Percentiles rank a stretch among this genome's conserved stretches.
These are phyloP conservation scores for Deinandra increscens DNA, from an alignment of 129 eudicot genomes.

Conservation along the genomic window DNA sequence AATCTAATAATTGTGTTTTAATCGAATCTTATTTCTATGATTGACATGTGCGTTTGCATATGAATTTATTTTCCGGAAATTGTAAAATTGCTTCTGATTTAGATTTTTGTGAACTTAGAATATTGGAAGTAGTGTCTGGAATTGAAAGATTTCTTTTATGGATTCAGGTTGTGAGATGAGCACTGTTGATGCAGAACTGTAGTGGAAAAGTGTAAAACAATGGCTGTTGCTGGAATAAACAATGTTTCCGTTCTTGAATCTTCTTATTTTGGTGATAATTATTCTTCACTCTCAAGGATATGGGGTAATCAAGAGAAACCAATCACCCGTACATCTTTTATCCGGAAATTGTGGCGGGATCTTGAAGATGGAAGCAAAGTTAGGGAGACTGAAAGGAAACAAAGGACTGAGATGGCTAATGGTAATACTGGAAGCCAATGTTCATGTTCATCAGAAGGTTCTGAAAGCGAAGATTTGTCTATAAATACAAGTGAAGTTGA, in stretches of 20 bases:
- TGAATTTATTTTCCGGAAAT: slow-evolving; percentile 7
- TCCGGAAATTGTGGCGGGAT: slow-evolving; percentile 84
- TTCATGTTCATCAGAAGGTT: slow-evolving; percentile 30
- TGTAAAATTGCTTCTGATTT: slow-evolving; percentile 1
- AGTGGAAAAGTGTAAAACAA: slow-evolving; percentile 24
- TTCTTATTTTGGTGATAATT: slow-evolving; percentile 44
- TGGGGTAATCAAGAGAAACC: slow-evolving; percentile 48
- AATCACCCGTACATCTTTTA: slow-evolving; percentile 56
- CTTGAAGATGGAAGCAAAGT: slow-evolving; percentile 59
- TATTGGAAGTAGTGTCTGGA: not conserved
- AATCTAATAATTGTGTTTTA: not conserved
- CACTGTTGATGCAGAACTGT: slow-evolving; percentile 18
- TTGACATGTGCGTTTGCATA: not conserved
- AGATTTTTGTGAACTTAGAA: not conserved
- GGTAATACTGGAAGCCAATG: slow-evolving; percentile 16
- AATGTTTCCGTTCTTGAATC: slow-evolving; percentile 52
- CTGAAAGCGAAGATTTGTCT: slow-evolving; percentile 29
- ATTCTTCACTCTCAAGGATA: slow-evolving; percentile 40
- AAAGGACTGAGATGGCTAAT: slow-evolving; percentile 22
- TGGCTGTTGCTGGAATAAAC: slow-evolving; percentile 76
- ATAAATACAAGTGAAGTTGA: slow-evolving; percentile 44
- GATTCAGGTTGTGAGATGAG: slow-evolving; percentile 19
- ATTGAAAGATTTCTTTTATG: not conserved
- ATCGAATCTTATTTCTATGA: not conserved
- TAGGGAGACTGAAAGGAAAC: slow-evolving; percentile 34